Percentiles rank a stretch among this genome's conserved stretches.
Evolutionary conservation across 768 basidiomycete genomes (phyloP).

Genomic region (Exidia glandulosa): DNA sequence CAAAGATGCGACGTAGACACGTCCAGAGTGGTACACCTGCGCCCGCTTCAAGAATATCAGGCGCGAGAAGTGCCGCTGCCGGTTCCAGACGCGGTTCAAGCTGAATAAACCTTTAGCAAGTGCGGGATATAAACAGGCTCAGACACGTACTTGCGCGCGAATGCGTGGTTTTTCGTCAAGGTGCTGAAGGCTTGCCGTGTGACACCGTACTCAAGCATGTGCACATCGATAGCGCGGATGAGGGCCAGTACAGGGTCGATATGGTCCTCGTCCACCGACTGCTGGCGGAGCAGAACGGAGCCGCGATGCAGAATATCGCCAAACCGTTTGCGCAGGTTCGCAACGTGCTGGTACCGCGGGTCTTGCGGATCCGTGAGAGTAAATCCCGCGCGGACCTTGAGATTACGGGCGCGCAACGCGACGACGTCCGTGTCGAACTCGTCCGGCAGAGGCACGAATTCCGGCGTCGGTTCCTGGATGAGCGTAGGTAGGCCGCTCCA

Average conservation of each 20-base stretch:
- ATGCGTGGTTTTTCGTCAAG: conserved; percentile 56
- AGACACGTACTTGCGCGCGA: conserved; percentile 44
- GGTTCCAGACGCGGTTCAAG: conserved; percentile 52
- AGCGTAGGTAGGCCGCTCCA: conserved; percentile 72
- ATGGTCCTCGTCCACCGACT: conserved; percentile 63
- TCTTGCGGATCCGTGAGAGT: conserved; percentile 63
- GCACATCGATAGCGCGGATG: conserved; percentile 63
- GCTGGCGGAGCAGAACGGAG: conserved; percentile 49
- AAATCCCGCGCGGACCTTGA: conserved; percentile 66
- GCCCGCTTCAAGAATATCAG: conserved; percentile 67
- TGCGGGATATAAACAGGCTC: conserved; percentile 3
- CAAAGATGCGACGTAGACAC: conserved; percentile 66
- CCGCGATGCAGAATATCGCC: conserved; percentile 60
- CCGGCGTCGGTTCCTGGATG: conserved; percentile 44
- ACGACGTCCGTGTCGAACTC: conserved; percentile 45
- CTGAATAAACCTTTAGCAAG: conserved; percentile 20
- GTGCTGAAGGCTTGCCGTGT: conserved; percentile 46
- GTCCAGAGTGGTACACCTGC: conserved; percentile 64
- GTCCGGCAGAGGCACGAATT: conserved; percentile 46
- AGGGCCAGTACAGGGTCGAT: conserved; percentile 75
- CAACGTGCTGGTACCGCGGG: conserved; percentile 57
- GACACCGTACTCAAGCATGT: conserved; percentile 61
- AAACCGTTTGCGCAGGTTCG: conserved; percentile 46
- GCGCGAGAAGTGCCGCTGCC: conserved; percentile 68
- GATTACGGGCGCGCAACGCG: conserved; percentile 54